Evolutionary conservation across 2,329 filamentous ascomycete genomes (phyloP).

Genomic region (Colletotrichum sublineola): DNA sequence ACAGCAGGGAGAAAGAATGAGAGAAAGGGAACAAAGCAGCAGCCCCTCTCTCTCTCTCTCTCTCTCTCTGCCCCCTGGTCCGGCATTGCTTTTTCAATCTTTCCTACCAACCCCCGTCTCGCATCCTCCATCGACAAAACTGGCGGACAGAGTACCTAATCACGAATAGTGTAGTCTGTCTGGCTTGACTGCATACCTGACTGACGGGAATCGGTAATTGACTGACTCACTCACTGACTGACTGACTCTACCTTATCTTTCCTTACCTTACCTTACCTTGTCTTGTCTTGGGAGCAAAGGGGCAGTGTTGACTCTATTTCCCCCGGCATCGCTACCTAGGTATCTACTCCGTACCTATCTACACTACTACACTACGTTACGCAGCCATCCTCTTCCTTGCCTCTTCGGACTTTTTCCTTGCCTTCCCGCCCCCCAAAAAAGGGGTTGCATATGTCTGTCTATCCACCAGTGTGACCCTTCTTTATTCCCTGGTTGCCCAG

Average conservation of each 20-base stretch:
- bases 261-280: neutral
- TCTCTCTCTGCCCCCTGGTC: neutral
- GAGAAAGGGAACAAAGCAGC: neutral
- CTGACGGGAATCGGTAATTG: neutral
- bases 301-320: neutral
- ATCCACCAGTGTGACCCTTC: neutral
- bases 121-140: neutral
- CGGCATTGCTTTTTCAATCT: neutral
- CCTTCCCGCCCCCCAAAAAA: neutral
- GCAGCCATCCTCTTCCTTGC: neutral
- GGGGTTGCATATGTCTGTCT: neutral
- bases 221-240: neutral
- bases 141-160: neutral
- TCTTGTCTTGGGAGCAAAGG: neutral
- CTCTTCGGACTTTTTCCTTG: neutral
- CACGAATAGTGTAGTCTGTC: too few species aligned
- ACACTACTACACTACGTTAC: too few species aligned
- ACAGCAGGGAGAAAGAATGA: neutral
- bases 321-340: neutral
- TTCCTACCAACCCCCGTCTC: neutral
- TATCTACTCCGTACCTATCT: too few species aligned
- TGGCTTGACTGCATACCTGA: neutral
- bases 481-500: neutral
- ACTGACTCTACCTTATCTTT: neutral
- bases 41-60: neutral